Percentiles rank a stretch among this genome's conserved stretches.
Evolutionary conservation across 768 basidiomycete species (phyloP).

Genomic region (Rhodotorula taiwanensis): DNA sequence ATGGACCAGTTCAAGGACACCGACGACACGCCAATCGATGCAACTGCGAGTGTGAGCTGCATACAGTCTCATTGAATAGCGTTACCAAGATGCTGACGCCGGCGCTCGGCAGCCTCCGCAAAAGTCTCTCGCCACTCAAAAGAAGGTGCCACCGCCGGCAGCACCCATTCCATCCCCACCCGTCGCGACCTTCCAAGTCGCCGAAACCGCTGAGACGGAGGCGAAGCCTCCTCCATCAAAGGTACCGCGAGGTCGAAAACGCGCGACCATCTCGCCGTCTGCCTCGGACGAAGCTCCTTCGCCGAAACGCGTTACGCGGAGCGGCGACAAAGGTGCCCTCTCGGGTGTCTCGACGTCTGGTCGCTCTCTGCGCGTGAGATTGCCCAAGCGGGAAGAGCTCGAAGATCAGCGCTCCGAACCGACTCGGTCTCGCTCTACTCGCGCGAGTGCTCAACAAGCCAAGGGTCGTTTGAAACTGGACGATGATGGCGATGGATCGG

Average conservation of each 20-base stretch:
- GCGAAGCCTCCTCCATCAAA: too few species aligned
- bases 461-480: not conserved
- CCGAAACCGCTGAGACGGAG: too few species aligned
- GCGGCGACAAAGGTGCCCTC: not conserved
- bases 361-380: not conserved
- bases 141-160: too few species aligned
- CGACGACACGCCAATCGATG: not conserved
- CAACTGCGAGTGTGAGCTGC: not conserved
- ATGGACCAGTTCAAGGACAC: conserved; percentile 25
- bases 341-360: not conserved
- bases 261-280: not conserved
- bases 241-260: not conserved
- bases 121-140: too few species aligned
- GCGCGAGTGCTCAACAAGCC: conserved; percentile 15
- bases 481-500: not conserved
- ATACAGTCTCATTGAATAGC: too few species aligned
- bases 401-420: too few species aligned
- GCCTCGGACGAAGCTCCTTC: not conserved
- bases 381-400: not conserved
- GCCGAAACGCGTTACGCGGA: not conserved
- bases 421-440: too few species aligned
- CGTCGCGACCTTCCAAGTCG: too few species aligned
- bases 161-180: not conserved
- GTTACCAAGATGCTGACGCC: too few species aligned
- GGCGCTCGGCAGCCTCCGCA: too few species aligned